These are phyloP conservation scores for Blastobotrys parvus DNA, from an alignment of 805 yeast genomes.

Conservation along the genomic window DNA sequence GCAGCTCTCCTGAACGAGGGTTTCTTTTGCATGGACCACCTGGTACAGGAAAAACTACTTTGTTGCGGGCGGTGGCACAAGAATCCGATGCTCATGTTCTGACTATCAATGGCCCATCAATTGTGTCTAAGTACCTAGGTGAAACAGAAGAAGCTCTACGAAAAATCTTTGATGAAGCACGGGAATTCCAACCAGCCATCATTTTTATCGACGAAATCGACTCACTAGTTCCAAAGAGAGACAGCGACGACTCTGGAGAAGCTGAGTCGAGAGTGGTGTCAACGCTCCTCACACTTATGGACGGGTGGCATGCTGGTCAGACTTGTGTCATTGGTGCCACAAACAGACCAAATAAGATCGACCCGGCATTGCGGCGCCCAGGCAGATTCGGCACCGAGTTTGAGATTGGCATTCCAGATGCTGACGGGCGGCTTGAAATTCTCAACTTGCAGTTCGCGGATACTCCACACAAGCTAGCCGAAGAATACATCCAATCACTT, in stretches of 20 bases:
- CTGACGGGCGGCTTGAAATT: constrained; percentile 66
- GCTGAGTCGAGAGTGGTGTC: constrained; percentile 88
- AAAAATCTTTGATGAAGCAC: constrained; percentile 76
- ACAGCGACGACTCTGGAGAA: constrained; percentile 80
- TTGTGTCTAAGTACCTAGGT: constrained; percentile 87
- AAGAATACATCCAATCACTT: constrained; percentile 48
- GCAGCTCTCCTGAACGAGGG: constrained; percentile 90
- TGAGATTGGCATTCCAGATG: constrained; percentile 89
- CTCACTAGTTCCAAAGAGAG: constrained; percentile 78
- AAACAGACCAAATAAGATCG: constrained; percentile 75
- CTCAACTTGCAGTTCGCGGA: constrained; percentile 50
- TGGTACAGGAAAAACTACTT: constrained; percentile 93
- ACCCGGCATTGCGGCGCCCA: constrained; percentile 78
- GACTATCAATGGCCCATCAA: constrained; percentile 82
- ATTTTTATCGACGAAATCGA: constrained; percentile 91
- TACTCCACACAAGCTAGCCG: constrained; percentile 49
- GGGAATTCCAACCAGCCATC: constrained; percentile 76
- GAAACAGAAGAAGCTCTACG: constrained; percentile 87
- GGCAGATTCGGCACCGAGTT: constrained; percentile 87
- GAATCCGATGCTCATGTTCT: constrained; percentile 74
- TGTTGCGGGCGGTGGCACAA: constrained; percentile 71
- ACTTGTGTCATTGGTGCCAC: constrained; percentile 97
- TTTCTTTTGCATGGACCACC: constrained; percentile 93
- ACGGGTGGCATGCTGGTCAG: constrained; percentile 95
- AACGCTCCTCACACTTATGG: constrained; percentile 86